Evolutionary conservation across 1,139 yeast genomes (phyloP).

Genomic region (Debaryomyces sp.): DNA sequence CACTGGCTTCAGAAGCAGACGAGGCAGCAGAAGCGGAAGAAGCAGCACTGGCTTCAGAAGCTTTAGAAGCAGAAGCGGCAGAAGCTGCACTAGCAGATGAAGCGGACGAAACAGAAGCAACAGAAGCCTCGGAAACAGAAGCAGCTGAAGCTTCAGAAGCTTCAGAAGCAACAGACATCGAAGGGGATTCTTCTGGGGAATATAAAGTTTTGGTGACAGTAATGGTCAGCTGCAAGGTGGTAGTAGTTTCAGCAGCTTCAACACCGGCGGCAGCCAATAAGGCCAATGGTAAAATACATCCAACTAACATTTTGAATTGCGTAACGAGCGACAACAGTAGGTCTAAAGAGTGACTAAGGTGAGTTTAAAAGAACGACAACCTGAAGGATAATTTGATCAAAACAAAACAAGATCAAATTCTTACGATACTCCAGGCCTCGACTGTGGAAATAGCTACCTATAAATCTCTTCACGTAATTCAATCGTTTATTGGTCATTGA

Average conservation of each 20-base stretch:
- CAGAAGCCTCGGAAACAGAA: neutral
- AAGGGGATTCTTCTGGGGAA: conserved; percentile 43
- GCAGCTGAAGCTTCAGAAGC: neutral
- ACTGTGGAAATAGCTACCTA: neutral
- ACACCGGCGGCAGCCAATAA: conserved; percentile 30
- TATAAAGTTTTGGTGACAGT: conserved; percentile 47
- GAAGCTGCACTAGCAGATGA: neutral
- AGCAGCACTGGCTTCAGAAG: neutral
- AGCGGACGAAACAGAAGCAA: neutral
- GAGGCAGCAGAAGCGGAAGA: neutral
- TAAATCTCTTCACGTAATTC: neutral
- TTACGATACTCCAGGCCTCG: neutral
- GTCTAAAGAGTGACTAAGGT: conserved; percentile 36
- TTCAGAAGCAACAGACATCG: conserved; percentile 20
- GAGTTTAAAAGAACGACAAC: conserved; percentile 12
- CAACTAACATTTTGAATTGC: conserved; percentile 30
- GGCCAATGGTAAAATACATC: conserved; percentile 23
- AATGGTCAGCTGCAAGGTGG: conserved; percentile 45
- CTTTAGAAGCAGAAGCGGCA: neutral
- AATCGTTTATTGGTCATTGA: neutral
- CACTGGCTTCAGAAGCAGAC: neutral
- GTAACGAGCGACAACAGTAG: conserved; percentile 4
- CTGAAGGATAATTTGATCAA: neutral
- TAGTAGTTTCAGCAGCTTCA: conserved; percentile 39
- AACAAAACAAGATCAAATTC: neutral